A percentile compares a stretch with the other conserved stretches of the same genome.
Conservation (phyloP, 768 basidiomycete genomes). For the Tephrocybe sp. region DNA sequence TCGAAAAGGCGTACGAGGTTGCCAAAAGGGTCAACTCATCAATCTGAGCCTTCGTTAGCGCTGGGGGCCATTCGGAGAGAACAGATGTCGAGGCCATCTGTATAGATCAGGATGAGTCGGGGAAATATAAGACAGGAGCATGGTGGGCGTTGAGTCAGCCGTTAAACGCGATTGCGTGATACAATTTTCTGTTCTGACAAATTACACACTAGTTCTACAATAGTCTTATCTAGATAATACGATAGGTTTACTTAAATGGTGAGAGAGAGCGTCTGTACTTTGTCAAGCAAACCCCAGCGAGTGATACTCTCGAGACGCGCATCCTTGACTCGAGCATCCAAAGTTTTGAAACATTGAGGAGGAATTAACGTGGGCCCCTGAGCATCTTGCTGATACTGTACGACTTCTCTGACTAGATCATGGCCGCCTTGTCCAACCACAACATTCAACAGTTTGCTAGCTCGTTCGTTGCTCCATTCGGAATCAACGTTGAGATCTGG, state of each 20-base stretch:
- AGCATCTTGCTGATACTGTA: constrained; percentile 42
- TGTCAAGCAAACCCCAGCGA: constrained; percentile 14
- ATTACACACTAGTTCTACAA: constrained; percentile 1
- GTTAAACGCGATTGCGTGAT: constrained; percentile 14
- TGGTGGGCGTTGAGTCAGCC: constrained; percentile 13
- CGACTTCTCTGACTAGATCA: constrained; percentile 49
- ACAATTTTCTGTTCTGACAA: not conserved
- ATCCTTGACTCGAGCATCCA: not conserved
- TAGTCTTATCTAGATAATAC: not conserved
- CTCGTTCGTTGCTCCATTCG: constrained; percentile 29
- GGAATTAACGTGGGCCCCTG: constrained; percentile 9
- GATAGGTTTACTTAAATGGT: constrained; percentile 3
- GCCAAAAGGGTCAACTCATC: constrained; percentile 60
- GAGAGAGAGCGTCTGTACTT: constrained; percentile 13
- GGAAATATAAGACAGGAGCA: not conserved
- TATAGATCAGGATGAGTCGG: constrained; percentile 1
- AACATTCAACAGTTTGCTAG: constrained; percentile 46
- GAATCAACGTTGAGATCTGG: constrained; percentile 43
- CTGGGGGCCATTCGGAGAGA: constrained; percentile 74
- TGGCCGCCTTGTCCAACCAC: constrained; percentile 48
- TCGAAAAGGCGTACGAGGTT: constrained; percentile 80
- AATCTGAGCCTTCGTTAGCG: constrained; percentile 54
- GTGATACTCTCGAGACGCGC: constrained; percentile 11
- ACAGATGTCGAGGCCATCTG: constrained; percentile 33
- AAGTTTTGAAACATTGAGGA: constrained; percentile 13